These are phyloP conservation scores for Cicer cuneatum DNA, from an alignment of 306 rosid species.

Conservation along the genomic window DNA sequence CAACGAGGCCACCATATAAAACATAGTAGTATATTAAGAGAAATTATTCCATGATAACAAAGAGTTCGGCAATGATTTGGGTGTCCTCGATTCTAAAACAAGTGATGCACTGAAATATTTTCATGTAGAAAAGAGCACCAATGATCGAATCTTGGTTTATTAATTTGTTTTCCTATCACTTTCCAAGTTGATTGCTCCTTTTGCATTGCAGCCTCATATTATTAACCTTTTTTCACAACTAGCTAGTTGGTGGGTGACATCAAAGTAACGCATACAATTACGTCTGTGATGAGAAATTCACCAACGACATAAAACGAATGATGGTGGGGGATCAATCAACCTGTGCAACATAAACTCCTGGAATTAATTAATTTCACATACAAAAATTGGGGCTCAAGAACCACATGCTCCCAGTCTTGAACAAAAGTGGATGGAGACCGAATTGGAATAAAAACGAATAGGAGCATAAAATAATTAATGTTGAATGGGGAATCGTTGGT, in stretches of 20 bases:
- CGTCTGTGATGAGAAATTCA: slow-evolving; percentile 2
- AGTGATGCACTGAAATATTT: not conserved
- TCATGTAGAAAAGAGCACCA: not conserved
- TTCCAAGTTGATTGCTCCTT: slow-evolving; percentile 31
- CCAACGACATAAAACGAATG: not conserved
- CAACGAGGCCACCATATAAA: not conserved
- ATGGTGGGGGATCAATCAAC: slow-evolving; percentile 35
- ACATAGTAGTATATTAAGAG: not conserved
- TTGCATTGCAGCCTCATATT: slow-evolving; percentile 37
- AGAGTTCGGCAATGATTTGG: not conserved
- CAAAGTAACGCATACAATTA: not conserved
- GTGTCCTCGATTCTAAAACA: not conserved
- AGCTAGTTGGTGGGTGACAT: slow-evolving; percentile 30
- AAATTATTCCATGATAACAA: not conserved
- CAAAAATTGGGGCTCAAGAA: slow-evolving; percentile 3
- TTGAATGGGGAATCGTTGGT: too few relatives aligned
- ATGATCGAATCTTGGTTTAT: not conserved
- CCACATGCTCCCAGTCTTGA: not conserved
- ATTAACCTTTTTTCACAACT: not conserved
- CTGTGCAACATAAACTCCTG: slow-evolving; percentile 30
- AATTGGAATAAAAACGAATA: slow-evolving; percentile 22
- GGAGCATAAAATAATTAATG: slow-evolving; percentile 2
- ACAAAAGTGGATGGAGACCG: not conserved
- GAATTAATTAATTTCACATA: not conserved
- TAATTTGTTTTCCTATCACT: slow-evolving; percentile 19